phyloP scores from a whole-genome alignment of 2,329 filamentous ascomycete species.

The Pestalotiopsis sp. region DNA sequence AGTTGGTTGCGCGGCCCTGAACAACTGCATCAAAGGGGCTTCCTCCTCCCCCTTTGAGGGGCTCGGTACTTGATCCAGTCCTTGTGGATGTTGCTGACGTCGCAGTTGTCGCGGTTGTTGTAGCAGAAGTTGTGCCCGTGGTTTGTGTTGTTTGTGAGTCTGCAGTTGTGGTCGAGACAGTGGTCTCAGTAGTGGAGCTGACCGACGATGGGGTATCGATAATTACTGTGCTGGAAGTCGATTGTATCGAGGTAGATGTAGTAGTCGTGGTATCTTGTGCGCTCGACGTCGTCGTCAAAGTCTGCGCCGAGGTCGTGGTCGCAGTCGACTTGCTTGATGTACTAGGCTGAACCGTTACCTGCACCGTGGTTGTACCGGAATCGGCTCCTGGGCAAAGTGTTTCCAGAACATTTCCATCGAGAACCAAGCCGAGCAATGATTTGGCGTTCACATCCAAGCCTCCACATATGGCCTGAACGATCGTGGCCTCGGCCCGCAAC shows the following conservation, averaged over 20 bases:
- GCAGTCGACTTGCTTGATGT: background rate
- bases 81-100: background rate
- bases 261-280: background rate
- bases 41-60: slow-evolving; percentile 19
- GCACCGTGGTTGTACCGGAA: slow-evolving; percentile 11
- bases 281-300: background rate
- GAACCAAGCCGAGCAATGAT: slow-evolving; percentile 12
- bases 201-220: background rate
- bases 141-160: slow-evolving; percentile 1
- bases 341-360: slow-evolving; percentile 10
- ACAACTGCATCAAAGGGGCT: slow-evolving; percentile 24
- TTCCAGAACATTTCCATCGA: slow-evolving; percentile 8
- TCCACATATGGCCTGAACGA: slow-evolving; percentile 12
- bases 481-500: background rate
- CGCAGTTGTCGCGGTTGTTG: background rate
- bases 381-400: slow-evolving; percentile 14
- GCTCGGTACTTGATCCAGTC: background rate
- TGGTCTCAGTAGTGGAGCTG: background rate
- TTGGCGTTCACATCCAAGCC: slow-evolving; percentile 9
- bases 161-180: background rate
- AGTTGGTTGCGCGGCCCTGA: background rate
- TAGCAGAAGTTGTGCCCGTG: background rate
- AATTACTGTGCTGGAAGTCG: background rate
- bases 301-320: background rate
- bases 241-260: background rate